A percentile compares a stretch with the other conserved stretches of the same genome.
Evolutionary conservation across 164 flowering plant species (phyloP).

Genomic region (Annona cherimola): DNA sequence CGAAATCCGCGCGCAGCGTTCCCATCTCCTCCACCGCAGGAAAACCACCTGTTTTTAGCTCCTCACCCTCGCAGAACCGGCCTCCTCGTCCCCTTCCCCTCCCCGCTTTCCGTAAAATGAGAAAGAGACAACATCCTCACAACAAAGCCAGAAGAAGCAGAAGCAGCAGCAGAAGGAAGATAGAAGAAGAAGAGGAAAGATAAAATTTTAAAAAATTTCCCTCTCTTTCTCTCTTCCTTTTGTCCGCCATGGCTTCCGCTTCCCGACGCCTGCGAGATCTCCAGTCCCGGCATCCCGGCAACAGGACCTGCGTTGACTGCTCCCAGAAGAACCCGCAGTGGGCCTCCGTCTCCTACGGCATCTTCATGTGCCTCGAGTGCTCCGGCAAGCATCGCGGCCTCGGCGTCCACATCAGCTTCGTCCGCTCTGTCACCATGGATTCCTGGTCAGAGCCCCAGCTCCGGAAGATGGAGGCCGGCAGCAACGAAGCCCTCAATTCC

Average conservation of each 20-base stretch:
- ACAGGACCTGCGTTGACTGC: slow-evolving; percentile 93
- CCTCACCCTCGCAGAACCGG: neutral
- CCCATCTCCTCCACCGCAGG: neutral
- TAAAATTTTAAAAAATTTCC: too few relatives aligned
- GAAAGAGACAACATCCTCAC: neutral
- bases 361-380: slow-evolving; percentile 97
- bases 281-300: slow-evolving; percentile 61
- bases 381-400: slow-evolving; percentile 99
- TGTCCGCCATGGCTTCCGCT: slow-evolving; percentile 20
- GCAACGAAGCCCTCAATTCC: slow-evolving; percentile 66
- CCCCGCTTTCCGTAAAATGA: neutral
- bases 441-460: slow-evolving; percentile 99
- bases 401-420: slow-evolving; percentile 98
- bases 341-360: slow-evolving; percentile 97
- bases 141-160: neutral
- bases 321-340: slow-evolving; percentile 96
- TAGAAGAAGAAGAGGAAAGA: too few relatives aligned
- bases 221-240: neutral
- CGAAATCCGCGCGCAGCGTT: neutral
- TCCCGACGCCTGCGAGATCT: slow-evolving; percentile 77
- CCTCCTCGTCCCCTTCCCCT: too few relatives aligned
- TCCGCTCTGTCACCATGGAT: slow-evolving; percentile 98
- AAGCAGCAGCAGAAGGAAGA: too few relatives aligned
- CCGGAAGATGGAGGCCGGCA: slow-evolving; percentile 91
- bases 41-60: neutral